These are phyloP conservation scores for Starmerella vitae DNA, from an alignment of 805 yeast species.

Conservation along the genomic window DNA sequence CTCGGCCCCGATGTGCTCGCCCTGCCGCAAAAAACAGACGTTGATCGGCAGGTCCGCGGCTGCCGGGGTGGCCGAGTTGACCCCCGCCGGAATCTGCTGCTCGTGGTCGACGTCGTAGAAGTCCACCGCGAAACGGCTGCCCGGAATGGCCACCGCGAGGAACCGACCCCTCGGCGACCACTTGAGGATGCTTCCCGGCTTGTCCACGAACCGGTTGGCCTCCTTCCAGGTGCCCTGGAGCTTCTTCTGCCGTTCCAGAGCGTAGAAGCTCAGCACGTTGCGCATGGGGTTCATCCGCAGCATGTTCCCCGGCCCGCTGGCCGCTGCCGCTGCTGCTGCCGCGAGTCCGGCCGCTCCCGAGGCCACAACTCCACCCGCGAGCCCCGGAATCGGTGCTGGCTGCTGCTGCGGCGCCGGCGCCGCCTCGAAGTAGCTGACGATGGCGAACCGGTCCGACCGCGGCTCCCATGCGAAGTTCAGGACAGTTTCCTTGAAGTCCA, in stretches of 20 bases:
- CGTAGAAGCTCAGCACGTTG: conserved; percentile 65
- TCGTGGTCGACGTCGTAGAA: conserved; percentile 79
- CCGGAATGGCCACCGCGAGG: conserved; percentile 38
- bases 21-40: conserved; percentile 47
- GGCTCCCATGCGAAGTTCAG: conserved; percentile 95
- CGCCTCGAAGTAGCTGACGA: conserved; percentile 47
- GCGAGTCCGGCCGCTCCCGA: background rate
- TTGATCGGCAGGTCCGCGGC: conserved; percentile 41
- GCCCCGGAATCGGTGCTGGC: conserved; percentile 6
- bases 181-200: conserved; percentile 53
- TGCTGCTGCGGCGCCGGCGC: conserved; percentile 24
- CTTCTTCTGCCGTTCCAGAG: conserved; percentile 51
- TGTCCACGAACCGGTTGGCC: conserved; percentile 45
- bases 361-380: background rate
- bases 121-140: conserved; percentile 44
- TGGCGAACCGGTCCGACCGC: conserved; percentile 69
- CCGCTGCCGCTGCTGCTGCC: background rate
- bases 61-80: conserved; percentile 16
- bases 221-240: conserved; percentile 45
- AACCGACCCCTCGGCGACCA: conserved; percentile 95
- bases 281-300: conserved; percentile 18
- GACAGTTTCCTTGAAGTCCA: conserved; percentile 83
- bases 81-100: conserved; percentile 16
- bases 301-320: background rate
- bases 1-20: conserved; percentile 64